Conservation (phyloP, 257 asterid species). For the Cordia subcordata region DNA sequence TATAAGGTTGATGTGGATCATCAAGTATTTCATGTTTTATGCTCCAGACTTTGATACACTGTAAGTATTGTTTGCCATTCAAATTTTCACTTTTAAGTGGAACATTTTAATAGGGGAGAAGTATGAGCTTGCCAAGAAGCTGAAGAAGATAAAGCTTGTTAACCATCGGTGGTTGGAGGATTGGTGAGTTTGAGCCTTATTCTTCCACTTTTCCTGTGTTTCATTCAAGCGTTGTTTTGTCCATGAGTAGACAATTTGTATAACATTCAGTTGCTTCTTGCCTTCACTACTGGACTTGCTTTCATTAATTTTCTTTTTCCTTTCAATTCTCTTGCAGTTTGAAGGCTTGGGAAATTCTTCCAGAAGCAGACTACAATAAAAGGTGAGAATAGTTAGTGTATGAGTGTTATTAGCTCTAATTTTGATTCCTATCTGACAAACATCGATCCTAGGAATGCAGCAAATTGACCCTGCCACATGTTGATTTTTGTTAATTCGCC, state of each 20-base stretch:
- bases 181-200: slow-evolving; percentile 46
- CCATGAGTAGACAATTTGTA: neutral
- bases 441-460: too few relatives aligned
- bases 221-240: neutral
- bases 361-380: slow-evolving; percentile 63
- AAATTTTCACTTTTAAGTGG: neutral
- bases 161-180: slow-evolving; percentile 94
- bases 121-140: slow-evolving; percentile 75
- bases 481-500: neutral
- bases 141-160: slow-evolving; percentile 65
- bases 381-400: slow-evolving; percentile 53
- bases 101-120: slow-evolving; percentile 56
- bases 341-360: slow-evolving; percentile 86
- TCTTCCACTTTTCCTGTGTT: neutral
- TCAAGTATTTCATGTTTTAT: too few relatives aligned
- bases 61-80: too few relatives aligned
- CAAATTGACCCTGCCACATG: neutral
- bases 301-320: slow-evolving; percentile 1
- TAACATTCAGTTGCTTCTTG: neutral
- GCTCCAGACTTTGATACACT: too few relatives aligned
- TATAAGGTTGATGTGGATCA: too few relatives aligned
- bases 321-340: slow-evolving; percentile 40
- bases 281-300: neutral
- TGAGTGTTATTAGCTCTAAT: too few relatives aligned
- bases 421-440: too few relatives aligned